Percentiles rank a stretch among this genome's conserved stretches.
phyloP scores from a whole-genome alignment of 345 rosid genomes.

The Lumnitzera littorea region DNA sequence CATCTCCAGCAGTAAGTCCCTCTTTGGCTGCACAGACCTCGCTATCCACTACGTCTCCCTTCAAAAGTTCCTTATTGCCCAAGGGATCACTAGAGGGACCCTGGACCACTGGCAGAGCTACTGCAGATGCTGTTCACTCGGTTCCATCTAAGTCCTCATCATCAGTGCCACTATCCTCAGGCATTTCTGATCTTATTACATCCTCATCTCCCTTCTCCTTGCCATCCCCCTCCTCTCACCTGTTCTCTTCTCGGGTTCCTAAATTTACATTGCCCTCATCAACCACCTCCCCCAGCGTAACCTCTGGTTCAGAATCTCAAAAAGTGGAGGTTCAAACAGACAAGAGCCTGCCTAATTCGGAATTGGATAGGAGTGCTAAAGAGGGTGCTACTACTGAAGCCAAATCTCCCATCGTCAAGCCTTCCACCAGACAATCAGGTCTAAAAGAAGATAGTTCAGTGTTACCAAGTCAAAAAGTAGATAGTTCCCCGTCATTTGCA shows the following conservation, averaged over 20 bases:
- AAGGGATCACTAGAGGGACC: constrained; percentile 24
- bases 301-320: constrained; percentile 23
- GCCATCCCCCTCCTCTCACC: constrained; percentile 20
- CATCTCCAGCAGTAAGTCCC: constrained; percentile 26
- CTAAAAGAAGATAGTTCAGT: constrained; percentile 26
- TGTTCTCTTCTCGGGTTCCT: constrained; percentile 25
- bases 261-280: constrained; percentile 16
- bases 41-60: constrained; percentile 17
- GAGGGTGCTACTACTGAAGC: constrained; percentile 20
- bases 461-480: constrained; percentile 24
- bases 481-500: constrained; percentile 28
- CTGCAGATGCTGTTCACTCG: constrained; percentile 19
- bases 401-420: constrained; percentile 20
- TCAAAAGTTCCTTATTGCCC: constrained; percentile 14
- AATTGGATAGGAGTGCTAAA: constrained; percentile 23
- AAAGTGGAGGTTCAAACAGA: constrained; percentile 31
- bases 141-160: constrained; percentile 18
- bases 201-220: constrained; percentile 20
- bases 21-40: constrained; percentile 20
- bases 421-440: constrained; percentile 21
- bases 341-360: constrained; percentile 12
- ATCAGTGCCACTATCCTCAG: constrained; percentile 16
- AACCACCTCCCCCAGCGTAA: constrained; percentile 17
- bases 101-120: constrained; percentile 18
- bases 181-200: constrained; percentile 11